Evolutionary conservation across 148 eudicot species (phyloP).

Genomic region (Talinum fruticosum): DNA sequence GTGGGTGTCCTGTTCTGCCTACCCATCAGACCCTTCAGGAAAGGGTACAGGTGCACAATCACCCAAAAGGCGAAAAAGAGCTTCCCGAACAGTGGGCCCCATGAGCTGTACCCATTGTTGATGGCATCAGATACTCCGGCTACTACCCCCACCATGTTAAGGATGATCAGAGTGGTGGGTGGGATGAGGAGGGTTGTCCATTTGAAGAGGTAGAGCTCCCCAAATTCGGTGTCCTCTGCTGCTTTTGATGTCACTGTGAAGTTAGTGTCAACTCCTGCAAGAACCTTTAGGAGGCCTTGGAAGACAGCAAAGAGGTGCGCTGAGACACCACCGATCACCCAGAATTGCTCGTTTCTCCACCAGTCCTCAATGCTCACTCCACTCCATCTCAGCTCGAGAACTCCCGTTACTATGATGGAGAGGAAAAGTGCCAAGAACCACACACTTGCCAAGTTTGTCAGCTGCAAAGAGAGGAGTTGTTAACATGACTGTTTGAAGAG

Average conservation of each 20-base stretch:
- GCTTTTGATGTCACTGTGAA: slow-evolving; percentile 86
- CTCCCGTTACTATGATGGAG: slow-evolving; percentile 73
- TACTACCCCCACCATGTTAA: slow-evolving; percentile 89
- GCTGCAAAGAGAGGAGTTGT: slow-evolving; percentile 36
- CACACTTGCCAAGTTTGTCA: slow-evolving; percentile 80
- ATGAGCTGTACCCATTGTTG: slow-evolving; percentile 77
- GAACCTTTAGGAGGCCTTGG: slow-evolving; percentile 93
- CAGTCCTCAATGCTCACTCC: slow-evolving; percentile 83
- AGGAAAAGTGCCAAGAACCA: slow-evolving; percentile 94
- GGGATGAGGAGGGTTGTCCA: slow-evolving; percentile 99
- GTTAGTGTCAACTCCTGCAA: slow-evolving; percentile 85
- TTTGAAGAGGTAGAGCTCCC: slow-evolving; percentile 90
- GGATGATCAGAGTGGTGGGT: slow-evolving; percentile 83
- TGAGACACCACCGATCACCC: slow-evolving; percentile 99
- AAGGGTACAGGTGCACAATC: slow-evolving; percentile 85
- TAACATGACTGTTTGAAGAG: too few species aligned
- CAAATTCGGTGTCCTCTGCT: slow-evolving; percentile 81
- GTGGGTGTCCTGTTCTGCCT: slow-evolving; percentile 93
- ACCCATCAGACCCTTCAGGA: slow-evolving; percentile 95
- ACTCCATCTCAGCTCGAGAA: slow-evolving; percentile 93
- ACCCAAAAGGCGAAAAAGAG: slow-evolving; percentile 95
- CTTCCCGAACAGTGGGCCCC: slow-evolving; percentile 94
- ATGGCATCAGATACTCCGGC: slow-evolving; percentile 89
- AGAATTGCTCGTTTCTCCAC: slow-evolving; percentile 96
- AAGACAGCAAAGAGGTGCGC: slow-evolving; percentile 90